phyloP scores from a whole-genome alignment of 768 basidiomycete genomes.

The Hypsizygus marmoreus region DNA sequence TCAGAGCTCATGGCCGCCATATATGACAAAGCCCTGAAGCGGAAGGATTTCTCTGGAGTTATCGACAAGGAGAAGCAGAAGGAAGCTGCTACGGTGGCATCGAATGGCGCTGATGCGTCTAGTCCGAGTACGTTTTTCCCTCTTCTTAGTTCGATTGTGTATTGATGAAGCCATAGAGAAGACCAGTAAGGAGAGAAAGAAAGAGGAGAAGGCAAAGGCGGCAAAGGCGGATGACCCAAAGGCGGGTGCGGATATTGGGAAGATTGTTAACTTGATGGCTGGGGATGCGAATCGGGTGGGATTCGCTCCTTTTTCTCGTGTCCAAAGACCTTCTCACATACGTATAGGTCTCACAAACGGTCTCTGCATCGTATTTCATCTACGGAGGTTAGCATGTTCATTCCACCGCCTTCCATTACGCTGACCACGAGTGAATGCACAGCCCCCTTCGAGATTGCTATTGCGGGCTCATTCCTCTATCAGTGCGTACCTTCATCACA shows the following conservation, averaged over 20 bases:
- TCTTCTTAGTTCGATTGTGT: neutral
- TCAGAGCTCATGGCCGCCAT: slow-evolving; percentile 83
- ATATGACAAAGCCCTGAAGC: slow-evolving; percentile 85
- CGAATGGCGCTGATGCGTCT: neutral
- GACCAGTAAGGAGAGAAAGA: slow-evolving; percentile 24
- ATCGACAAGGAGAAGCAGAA: slow-evolving; percentile 50
- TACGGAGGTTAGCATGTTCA: slow-evolving; percentile 53
- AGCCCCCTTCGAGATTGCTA: slow-evolving; percentile 78
- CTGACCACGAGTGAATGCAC: neutral
- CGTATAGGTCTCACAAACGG: slow-evolving; percentile 48
- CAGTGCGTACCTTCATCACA: slow-evolving; percentile 46
- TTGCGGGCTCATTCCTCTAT: slow-evolving; percentile 76
- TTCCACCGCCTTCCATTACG: slow-evolving; percentile 10
- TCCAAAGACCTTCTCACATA: neutral
- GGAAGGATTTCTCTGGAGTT: slow-evolving; percentile 82
- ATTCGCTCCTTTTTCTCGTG: neutral
- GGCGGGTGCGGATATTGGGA: slow-evolving; percentile 83
- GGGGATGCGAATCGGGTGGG: slow-evolving; percentile 65
- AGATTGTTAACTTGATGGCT: slow-evolving; percentile 90
- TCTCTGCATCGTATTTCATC: slow-evolving; percentile 61
- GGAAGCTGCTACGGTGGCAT: slow-evolving; percentile 41
- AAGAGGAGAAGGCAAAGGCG: slow-evolving; percentile 39
- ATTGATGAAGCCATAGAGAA: slow-evolving; percentile 3
- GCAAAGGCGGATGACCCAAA: slow-evolving; percentile 56
- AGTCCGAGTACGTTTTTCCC: neutral